Percentiles rank a stretch among this genome's conserved stretches.
These are phyloP conservation scores for Chimonanthus praecox DNA, from an alignment of 164 flowering plant species.

Conservation along the genomic window DNA sequence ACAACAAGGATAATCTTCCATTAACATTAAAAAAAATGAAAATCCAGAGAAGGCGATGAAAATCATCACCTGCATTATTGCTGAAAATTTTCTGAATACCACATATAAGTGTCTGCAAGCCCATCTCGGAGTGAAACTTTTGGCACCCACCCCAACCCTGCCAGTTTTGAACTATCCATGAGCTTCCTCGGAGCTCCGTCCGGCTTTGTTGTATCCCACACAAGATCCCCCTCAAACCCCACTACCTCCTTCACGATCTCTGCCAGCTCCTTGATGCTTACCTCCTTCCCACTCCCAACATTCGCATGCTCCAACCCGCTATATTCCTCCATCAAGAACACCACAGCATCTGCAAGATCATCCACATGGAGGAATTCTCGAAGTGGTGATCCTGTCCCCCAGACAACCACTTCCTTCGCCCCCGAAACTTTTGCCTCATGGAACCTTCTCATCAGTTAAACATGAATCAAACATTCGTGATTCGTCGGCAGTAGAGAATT, in stretches of 20 bases:
- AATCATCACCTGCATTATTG: constrained; percentile 25
- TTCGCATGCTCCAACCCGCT: constrained; percentile 71
- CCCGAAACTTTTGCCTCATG: constrained; percentile 72
- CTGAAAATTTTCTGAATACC: constrained; percentile 73
- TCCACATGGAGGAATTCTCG: constrained; percentile 92
- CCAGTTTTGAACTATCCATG: constrained; percentile 84
- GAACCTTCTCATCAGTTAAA: constrained; percentile 81
- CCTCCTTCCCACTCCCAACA: constrained; percentile 95
- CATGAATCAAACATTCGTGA: no score
- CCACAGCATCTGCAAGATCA: constrained; percentile 82
- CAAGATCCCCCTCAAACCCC: constrained; percentile 69
- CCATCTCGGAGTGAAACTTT: constrained; percentile 74
- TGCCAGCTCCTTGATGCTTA: constrained; percentile 75
- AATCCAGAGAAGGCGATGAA: not conserved
- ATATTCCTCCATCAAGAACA: constrained; percentile 72
- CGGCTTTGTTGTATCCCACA: constrained; percentile 84
- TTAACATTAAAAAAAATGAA: not conserved
- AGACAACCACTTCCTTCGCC: constrained; percentile 77
- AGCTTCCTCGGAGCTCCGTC: constrained; percentile 97
- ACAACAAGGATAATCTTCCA: no score
- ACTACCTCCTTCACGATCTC: constrained; percentile 87
- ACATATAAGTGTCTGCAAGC: constrained; percentile 72
- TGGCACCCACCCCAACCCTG: constrained; percentile 70
- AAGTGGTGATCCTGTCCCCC: constrained; percentile 87
- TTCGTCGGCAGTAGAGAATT: constrained; percentile 82